Evolutionary conservation across 2,329 filamentous ascomycete species (phyloP).

Genomic region (Exophiala oligosperma): DNA sequence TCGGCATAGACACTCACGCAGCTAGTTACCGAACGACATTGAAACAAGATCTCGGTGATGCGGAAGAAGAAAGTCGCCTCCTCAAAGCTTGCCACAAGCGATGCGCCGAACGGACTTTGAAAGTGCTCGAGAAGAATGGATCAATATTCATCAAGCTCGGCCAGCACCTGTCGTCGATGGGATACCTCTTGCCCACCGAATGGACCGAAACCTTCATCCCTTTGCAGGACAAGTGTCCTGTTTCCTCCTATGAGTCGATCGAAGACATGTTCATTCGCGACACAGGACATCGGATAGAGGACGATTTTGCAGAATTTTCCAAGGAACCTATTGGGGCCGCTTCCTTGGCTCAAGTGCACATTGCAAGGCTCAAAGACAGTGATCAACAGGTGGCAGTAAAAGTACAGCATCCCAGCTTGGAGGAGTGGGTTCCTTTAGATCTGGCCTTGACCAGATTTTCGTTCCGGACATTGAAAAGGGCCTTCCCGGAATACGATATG

Average conservation of each 20-base stretch:
- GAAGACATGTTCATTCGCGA: conserved; percentile 82
- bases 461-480: conserved; percentile 83
- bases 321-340: conserved; percentile 82
- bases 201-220: conserved; percentile 97
- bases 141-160: conserved; percentile 98
- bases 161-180: conserved; percentile 94
- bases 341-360: conserved; percentile 90
- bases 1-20: conserved; percentile 10
- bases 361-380: conserved; percentile 77
- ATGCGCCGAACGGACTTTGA: conserved; percentile 84
- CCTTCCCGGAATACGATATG: conserved; percentile 96
- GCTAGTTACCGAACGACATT: conserved; percentile 82
- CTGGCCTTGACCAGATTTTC: conserved; percentile 83
- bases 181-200: conserved; percentile 84
- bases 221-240: conserved; percentile 90
- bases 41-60: conserved; percentile 64
- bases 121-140: conserved; percentile 89
- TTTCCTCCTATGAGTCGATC: conserved; percentile 85
- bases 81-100: conserved; percentile 86
- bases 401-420: conserved; percentile 86
- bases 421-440: conserved; percentile 88
- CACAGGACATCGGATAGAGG: conserved; percentile 73
- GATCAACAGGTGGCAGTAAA: conserved; percentile 92
- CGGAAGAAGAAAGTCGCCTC: conserved; percentile 64
- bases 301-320: conserved; percentile 85